Evolutionary conservation across 192 early-diverging fungal species (phyloP), one percentile per base, ranked within the genome.

Genomic region (Phycomyces blakesleeanus): DNA sequence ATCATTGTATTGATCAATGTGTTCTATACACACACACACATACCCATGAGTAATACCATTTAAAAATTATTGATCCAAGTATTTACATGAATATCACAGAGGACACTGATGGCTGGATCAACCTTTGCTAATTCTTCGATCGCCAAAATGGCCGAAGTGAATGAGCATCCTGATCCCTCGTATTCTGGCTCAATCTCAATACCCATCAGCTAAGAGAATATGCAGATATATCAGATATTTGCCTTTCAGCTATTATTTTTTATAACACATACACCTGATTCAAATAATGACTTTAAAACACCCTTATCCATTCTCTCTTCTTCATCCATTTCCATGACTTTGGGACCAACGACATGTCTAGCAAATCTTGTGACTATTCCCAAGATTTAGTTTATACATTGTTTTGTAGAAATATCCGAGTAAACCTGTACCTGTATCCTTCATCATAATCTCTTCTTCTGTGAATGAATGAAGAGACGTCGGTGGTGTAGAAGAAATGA

Each of bases 111-210:
- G 22, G 94, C 91, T 5, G 97, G 91, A 74, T 98, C 97, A 34
- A 98, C 80, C 78, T 94, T 95, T 75, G 96, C 93, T 38, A 97
- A 83, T 73, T 97, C 94, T 88, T 97, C 95, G 61, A 97, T 83
- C 20, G 84, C 90, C 26, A 94, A 66, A 42, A 94, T 89, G 29
- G 90, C 93, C 15, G 91, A 88, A 39, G 84, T 84, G 70, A 95
- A 94, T 0, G 91, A 92, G 4, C 88, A 82, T 34, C 86, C 85
- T 51, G 91, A 76, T 51, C 96, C 96, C 62, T 85, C 89, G 18
- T 85, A 83, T 29, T 96, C 90, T 8, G 80, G 51, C 1, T 88
- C 81, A 3, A 92, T 92, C 76, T 98, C 97, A 71, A 98, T 86
- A 37, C 92, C 94, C 97, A 98, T 98, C 29, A 98, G 77, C 75